These are phyloP conservation scores for Exophiala sp. DNA, from an alignment of 2,329 filamentous ascomycete species.

Conservation along the genomic window DNA sequence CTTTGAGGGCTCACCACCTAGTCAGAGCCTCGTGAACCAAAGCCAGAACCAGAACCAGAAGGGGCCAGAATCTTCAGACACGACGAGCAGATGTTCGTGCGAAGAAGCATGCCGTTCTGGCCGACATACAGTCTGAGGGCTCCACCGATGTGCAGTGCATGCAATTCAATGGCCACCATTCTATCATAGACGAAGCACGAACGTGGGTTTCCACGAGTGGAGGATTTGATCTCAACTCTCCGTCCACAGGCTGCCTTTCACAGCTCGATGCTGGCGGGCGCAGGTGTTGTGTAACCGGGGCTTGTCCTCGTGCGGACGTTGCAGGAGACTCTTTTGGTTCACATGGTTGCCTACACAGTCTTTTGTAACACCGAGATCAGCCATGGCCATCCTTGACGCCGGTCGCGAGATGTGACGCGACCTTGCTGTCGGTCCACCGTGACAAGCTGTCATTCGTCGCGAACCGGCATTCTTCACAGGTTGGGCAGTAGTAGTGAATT, in stretches of 20 bases:
- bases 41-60: too few relatives aligned
- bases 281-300: too few relatives aligned
- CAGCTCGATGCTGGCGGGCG: too few relatives aligned
- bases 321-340: not conserved
- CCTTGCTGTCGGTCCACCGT: not conserved
- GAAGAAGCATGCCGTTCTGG: not conserved
- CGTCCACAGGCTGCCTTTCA: not conserved
- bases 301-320: too few relatives aligned
- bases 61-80: too few relatives aligned
- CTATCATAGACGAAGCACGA: not conserved
- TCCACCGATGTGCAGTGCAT: not conserved
- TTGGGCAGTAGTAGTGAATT: not conserved
- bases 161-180: not conserved
- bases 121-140: not conserved
- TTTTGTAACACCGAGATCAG: not conserved
- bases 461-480: not conserved
- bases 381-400: not conserved
- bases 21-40: constrained; percentile 9
- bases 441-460: not conserved
- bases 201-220: not conserved
- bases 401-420: not conserved
- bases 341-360: not conserved
- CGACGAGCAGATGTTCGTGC: not conserved
- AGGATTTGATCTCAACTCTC: not conserved
- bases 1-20: constrained; percentile 14